Conservation (phyloP, 2,329 filamentous ascomycete genomes). For the Fusarium nanum region DNA sequence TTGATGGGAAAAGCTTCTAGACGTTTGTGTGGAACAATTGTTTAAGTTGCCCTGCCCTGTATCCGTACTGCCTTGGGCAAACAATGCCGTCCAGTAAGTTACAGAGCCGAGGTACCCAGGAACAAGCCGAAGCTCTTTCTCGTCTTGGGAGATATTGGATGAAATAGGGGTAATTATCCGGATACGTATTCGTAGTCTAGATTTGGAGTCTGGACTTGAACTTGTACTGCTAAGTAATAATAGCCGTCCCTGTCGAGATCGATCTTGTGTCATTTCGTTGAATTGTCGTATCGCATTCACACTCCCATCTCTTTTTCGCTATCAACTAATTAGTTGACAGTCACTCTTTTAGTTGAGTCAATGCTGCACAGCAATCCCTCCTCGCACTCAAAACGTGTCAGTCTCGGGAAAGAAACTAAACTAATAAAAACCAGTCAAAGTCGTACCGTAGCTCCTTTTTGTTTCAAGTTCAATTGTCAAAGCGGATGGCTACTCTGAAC, state of each 20-base stretch:
- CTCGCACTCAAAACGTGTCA: constrained; percentile 15
- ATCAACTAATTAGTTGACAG: not conserved
- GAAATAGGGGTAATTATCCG: constrained; percentile 22
- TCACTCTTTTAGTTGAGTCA: not conserved
- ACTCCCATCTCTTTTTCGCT: not conserved
- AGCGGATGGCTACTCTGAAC: constrained; percentile 17
- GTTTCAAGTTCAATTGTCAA: constrained; percentile 29
- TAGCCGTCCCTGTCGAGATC: constrained; percentile 27
- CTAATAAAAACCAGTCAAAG: not conserved
- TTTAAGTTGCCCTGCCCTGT: not conserved
- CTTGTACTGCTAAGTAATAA: not conserved
- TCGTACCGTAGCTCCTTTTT: constrained; percentile 8
- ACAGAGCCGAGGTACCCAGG: constrained; percentile 6
- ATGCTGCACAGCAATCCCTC: constrained; percentile 4
- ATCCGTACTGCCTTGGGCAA: not conserved
- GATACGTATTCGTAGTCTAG: constrained; percentile 10
- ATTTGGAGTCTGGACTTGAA: not conserved
- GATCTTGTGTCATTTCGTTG: constrained; percentile 20
- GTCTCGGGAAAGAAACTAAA: not conserved
- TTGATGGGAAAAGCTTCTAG: constrained; percentile 20
- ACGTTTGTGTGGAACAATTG: constrained; percentile 20
- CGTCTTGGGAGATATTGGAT: not conserved
- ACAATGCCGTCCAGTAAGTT: not conserved
- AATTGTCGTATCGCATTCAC: not conserved
- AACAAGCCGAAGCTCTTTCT: constrained; percentile 2